phyloP scores from a whole-genome alignment of 2,329 filamentous ascomycete species.

The Orbilia oligospora region DNA sequence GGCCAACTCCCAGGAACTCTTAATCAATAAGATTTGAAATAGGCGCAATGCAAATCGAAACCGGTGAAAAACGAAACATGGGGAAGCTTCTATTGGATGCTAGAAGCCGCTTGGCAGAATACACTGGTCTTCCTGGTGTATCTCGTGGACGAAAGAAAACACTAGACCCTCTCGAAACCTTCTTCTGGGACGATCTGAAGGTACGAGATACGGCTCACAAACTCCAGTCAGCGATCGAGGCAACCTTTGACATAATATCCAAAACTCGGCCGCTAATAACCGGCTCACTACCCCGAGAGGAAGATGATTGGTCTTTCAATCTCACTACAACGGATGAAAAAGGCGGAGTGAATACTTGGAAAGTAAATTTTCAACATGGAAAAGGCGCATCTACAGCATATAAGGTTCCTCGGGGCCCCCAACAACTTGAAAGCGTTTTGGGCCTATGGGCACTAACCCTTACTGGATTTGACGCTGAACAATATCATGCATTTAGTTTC shows the following conservation, averaged over 20 bases:
- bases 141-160: neutral
- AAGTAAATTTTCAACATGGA: neutral
- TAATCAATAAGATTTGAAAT: neutral
- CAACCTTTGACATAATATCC: neutral
- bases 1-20: neutral
- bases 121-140: slow-evolving; percentile 4
- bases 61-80: neutral
- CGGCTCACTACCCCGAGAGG: neutral
- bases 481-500: neutral
- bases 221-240: neutral
- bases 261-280: neutral
- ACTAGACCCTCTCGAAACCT: neutral
- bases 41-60: neutral
- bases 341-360: neutral
- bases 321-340: neutral
- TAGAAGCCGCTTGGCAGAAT: neutral
- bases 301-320: slow-evolving; percentile 14
- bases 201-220: slow-evolving; percentile 1
- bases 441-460: neutral
- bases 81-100: neutral
- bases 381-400: slow-evolving; percentile 1
- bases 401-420: neutral
- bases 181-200: neutral
- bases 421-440: neutral
- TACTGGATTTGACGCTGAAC: neutral